Evolutionary conservation across 306 rosid species (phyloP).

Genomic region (Biancaea sappan): DNA sequence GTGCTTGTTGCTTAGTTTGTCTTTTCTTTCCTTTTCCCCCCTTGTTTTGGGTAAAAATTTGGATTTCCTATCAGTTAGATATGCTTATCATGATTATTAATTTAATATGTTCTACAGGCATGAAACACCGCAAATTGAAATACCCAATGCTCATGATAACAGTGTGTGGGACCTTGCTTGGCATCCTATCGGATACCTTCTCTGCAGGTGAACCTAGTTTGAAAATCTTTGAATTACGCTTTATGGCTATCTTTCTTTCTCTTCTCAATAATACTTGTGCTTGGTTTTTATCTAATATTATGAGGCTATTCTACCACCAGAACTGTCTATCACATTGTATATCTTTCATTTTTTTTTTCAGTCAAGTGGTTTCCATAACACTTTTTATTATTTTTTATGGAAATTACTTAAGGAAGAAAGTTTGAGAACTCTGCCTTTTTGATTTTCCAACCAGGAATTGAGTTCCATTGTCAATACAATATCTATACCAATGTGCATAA

Average conservation of each 20-base stretch:
- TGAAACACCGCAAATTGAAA: slow-evolving; percentile 93
- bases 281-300: not conserved
- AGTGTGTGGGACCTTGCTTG: slow-evolving; percentile 99
- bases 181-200: slow-evolving; percentile 99
- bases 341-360: slow-evolving; percentile 10
- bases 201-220: slow-evolving; percentile 75
- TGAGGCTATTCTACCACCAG: slow-evolving; percentile 1
- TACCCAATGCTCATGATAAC: slow-evolving; percentile 84
- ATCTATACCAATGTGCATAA: not conserved
- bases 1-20: not conserved
- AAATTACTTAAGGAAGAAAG: slow-evolving; percentile 6
- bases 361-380: slow-evolving; percentile 3
- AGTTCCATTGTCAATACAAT: not conserved
- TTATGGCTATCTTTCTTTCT: slow-evolving; percentile 18
- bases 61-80: slow-evolving; percentile 13
- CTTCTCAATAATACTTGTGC: slow-evolving; percentile 10
- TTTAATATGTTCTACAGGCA: slow-evolving; percentile 64
- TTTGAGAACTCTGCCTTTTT: not conserved
- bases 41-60: too few relatives aligned
- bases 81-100: slow-evolving; percentile 33
- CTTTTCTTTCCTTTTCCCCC: not conserved
- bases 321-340: slow-evolving; percentile 1
- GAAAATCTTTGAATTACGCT: slow-evolving; percentile 12
- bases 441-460: not conserved
- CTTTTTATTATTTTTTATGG: not conserved